phyloP scores from a whole-genome alignment of 345 rosid species.

The Salix arbutifolia region DNA sequence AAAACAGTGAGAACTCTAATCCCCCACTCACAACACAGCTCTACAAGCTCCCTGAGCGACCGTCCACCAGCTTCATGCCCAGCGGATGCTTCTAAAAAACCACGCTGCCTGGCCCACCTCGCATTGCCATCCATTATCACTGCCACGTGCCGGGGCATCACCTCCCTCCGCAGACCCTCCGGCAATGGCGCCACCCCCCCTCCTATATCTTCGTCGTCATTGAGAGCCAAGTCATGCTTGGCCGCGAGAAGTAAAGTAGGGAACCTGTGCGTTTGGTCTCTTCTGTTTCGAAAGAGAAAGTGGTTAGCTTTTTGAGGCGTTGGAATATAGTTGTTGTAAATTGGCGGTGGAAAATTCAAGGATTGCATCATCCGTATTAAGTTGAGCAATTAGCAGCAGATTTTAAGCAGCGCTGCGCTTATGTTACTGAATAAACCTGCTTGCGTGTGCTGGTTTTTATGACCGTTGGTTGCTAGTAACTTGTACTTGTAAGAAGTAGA shows the following conservation, averaged over 20 bases:
- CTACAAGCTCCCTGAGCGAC: constrained; percentile 51
- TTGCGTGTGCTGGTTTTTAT: not conserved
- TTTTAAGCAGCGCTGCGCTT: not conserved
- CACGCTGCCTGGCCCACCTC: constrained; percentile 62
- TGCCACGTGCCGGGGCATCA: constrained; percentile 78
- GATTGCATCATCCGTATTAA: not conserved
- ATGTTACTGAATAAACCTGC: not conserved
- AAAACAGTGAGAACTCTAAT: constrained; percentile 69
- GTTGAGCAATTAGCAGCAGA: not conserved
- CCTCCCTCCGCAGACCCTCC: constrained; percentile 38
- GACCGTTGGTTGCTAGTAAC: too few relatives aligned
- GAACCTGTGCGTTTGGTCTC: not conserved
- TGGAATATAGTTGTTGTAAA: not conserved
- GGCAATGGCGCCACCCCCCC: constrained; percentile 30
- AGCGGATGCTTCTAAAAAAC: constrained; percentile 34
- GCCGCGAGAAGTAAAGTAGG: not conserved
- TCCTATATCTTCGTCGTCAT: constrained; percentile 21
- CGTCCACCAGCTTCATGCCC: constrained; percentile 70
- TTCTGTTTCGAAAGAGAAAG: not conserved
- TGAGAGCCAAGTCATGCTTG: not conserved
- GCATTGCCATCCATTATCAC: constrained; percentile 82
- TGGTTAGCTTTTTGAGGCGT: not conserved
- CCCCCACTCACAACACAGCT: constrained; percentile 56
- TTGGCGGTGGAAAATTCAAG: not conserved
- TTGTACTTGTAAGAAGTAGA: too few relatives aligned